Evolutionary conservation across 2,329 filamentous ascomycete genomes (phyloP).

Genomic region (Aspergillus puulaauensis): DNA sequence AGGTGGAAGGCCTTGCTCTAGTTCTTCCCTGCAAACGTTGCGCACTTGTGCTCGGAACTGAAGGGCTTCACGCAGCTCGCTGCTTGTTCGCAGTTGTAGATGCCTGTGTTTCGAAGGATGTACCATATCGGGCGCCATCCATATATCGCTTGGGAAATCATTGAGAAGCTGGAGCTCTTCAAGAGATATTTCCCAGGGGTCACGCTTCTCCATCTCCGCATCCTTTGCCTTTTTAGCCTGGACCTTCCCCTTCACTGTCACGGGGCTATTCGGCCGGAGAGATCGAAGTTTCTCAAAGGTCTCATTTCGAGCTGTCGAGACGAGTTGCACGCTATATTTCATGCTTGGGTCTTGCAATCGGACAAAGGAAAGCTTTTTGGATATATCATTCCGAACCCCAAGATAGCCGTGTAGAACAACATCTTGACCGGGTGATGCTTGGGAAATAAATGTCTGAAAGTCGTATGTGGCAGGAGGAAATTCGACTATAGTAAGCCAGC

Average conservation of each 20-base stretch:
- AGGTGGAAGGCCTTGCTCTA: conserved; percentile 52
- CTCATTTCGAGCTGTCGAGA: conserved; percentile 43
- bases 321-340: conserved; percentile 49
- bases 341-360: conserved; percentile 51
- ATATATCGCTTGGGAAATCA: conserved; percentile 70
- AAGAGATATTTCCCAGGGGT: conserved; percentile 60
- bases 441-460: conserved; percentile 34
- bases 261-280: conserved; percentile 53
- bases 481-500: conserved; percentile 37
- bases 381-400: conserved; percentile 65
- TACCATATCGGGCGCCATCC: conserved; percentile 70
- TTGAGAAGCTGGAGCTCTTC: conserved; percentile 68
- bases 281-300: conserved; percentile 44
- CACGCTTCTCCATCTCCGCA: conserved; percentile 28
- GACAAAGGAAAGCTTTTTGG: conserved; percentile 70
- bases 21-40: conserved; percentile 53
- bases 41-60: conserved; percentile 65
- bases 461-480: conserved; percentile 48
- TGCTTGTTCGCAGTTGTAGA: conserved; percentile 77
- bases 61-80: conserved; percentile 66
- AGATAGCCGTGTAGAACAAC: conserved; percentile 71
- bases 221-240: conserved; percentile 38
- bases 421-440: conserved; percentile 33
- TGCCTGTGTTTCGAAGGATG: conserved; percentile 77
- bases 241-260: conserved; percentile 53